phyloP scores from a whole-genome alignment of 495 filamentous ascomycete genomes.

The Penicilliopsis zonata region DNA sequence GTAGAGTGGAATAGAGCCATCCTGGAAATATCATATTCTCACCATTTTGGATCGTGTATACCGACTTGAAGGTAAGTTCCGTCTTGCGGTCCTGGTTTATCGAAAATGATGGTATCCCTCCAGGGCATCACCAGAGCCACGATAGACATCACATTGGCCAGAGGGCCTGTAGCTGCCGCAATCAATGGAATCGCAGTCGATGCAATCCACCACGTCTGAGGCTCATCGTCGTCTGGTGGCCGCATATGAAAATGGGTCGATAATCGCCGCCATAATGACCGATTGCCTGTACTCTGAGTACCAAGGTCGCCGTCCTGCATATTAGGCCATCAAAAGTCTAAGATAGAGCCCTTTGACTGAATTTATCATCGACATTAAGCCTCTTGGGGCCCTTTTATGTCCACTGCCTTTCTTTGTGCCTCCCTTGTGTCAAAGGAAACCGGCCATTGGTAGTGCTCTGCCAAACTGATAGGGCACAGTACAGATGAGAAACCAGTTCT shows the following conservation, averaged over 20 bases:
- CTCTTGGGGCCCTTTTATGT: too few relatives aligned
- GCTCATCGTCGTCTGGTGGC: conserved; percentile 37
- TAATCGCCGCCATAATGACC: not conserved
- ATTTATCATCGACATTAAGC: too few relatives aligned
- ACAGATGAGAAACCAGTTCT: too few relatives aligned
- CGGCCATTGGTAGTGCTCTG: too few relatives aligned
- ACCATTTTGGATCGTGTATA: conserved; percentile 46
- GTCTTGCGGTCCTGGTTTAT: conserved; percentile 13
- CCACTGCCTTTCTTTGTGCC: too few relatives aligned
- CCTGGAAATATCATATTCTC: conserved; percentile 6
- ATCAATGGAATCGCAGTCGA: conserved; percentile 65
- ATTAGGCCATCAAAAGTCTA: too few relatives aligned
- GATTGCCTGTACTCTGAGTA: not conserved
- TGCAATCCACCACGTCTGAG: conserved; percentile 64
- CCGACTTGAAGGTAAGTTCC: not conserved
- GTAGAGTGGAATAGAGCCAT: conserved; percentile 1
- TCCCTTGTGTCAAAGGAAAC: too few relatives aligned
- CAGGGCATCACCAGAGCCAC: conserved; percentile 58
- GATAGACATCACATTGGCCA: conserved; percentile 69
- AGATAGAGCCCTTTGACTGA: too few relatives aligned
- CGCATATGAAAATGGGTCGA: conserved; percentile 22
- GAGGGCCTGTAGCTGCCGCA: conserved; percentile 57
- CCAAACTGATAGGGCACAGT: too few relatives aligned
- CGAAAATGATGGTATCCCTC: conserved; percentile 34
- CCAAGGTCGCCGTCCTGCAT: not conserved